Evolutionary conservation across 2,329 filamentous ascomycete species (phyloP).

Genomic region (Exophiala dermatitidis): DNA sequence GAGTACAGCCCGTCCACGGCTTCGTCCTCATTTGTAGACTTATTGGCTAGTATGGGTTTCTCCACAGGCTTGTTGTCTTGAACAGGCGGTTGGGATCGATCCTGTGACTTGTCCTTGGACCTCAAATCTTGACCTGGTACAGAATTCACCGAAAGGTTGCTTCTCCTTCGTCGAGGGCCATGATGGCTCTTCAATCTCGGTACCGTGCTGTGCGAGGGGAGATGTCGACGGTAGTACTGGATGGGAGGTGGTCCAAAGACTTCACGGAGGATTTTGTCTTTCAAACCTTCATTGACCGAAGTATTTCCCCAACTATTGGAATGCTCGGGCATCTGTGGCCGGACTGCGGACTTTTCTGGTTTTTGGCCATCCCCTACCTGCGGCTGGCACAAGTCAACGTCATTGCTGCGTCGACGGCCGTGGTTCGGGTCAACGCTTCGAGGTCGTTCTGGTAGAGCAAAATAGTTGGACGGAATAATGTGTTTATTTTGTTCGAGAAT

Average conservation of each 20-base stretch:
- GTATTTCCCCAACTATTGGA: constrained; percentile 75
- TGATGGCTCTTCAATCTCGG: constrained; percentile 39
- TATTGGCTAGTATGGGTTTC: not conserved
- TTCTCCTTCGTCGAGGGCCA: constrained; percentile 29
- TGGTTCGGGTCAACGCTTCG: constrained; percentile 31
- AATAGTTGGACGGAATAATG: constrained; percentile 78
- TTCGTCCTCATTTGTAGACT: constrained; percentile 1
- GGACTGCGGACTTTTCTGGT: constrained; percentile 2
- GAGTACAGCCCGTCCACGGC: constrained; percentile 13
- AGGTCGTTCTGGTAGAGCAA: constrained; percentile 53
- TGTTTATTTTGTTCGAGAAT: constrained; percentile 91
- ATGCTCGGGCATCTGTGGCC: constrained; percentile 39
- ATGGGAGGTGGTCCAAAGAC: constrained; percentile 81
- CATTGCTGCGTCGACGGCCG: constrained; percentile 19
- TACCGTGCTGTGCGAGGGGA: constrained; percentile 57
- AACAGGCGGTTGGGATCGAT: not conserved
- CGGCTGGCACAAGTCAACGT: constrained; percentile 4
- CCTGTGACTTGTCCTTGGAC: constrained; percentile 16
- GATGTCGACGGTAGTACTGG: constrained; percentile 65
- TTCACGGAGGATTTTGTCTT: constrained; percentile 87
- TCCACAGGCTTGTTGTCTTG: not conserved
- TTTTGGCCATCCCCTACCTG: not conserved
- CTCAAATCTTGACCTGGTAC: constrained; percentile 7
- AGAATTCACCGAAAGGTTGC: constrained; percentile 30
- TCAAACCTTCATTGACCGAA: constrained; percentile 76